A percentile compares a stretch with the other conserved stretches of the same genome.
Evolutionary conservation across 345 rosid genomes (phyloP).

Genomic region (Geranium brycei): DNA sequence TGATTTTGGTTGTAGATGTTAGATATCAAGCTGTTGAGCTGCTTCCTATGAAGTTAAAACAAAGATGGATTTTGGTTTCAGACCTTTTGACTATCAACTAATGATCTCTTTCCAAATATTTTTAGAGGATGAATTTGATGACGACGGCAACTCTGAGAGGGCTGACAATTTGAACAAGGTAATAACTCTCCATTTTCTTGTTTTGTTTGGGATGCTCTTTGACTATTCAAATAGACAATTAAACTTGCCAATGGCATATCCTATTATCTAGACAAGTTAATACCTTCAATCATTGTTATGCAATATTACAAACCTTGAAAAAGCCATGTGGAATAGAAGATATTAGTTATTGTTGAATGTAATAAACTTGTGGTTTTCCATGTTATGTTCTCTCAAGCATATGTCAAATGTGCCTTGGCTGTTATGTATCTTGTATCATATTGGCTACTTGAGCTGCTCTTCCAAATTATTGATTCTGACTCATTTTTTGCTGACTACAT

Average conservation of each 20-base stretch:
- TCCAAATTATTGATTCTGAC: not conserved
- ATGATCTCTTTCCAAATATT: not conserved
- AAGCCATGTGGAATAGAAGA: not conserved
- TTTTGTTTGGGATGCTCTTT: not conserved
- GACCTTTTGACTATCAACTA: not conserved
- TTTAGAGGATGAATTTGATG: slow-evolving; percentile 40
- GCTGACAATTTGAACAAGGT: slow-evolving; percentile 27
- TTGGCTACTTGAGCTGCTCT: not conserved
- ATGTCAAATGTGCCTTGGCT: too few species aligned
- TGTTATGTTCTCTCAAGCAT: not conserved
- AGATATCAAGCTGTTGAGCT: not conserved
- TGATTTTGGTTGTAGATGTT: not conserved
- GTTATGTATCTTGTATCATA: too few species aligned
- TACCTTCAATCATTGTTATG: not conserved
- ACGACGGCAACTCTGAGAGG: slow-evolving; percentile 21
- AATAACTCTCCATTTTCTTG: not conserved
- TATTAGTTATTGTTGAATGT: not conserved
- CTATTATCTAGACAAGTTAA: not conserved
- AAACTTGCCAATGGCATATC: not conserved
- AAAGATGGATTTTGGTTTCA: not conserved
- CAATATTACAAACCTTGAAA: not conserved
- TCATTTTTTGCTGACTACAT: not conserved
- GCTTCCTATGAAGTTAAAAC: not conserved
- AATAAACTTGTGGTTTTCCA: not conserved
- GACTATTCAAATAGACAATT: not conserved